These are phyloP conservation scores for Clonostachys rhizophaga DNA, from an alignment of 2,329 filamentous ascomycete genomes.

Conservation along the genomic window DNA sequence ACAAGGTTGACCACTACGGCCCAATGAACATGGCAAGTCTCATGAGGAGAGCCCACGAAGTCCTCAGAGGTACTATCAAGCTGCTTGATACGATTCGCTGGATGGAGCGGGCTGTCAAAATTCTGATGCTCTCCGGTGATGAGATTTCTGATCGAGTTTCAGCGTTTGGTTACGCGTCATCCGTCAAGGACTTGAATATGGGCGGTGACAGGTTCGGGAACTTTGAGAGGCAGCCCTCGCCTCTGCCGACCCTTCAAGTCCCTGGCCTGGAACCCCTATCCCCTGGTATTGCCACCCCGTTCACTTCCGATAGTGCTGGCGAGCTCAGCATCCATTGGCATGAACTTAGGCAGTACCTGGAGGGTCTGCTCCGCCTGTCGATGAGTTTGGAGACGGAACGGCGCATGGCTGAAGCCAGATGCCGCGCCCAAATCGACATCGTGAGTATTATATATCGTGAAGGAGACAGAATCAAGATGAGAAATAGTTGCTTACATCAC, in stretches of 20 bases:
- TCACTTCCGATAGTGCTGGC: conserved; percentile 6
- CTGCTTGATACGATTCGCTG: conserved; percentile 38
- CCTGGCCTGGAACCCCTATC: neutral
- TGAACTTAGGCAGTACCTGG: conserved; percentile 39
- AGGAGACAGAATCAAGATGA: neutral
- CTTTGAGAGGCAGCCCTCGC: conserved; percentile 12
- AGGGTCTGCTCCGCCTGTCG: conserved; percentile 34
- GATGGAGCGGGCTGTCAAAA: conserved; percentile 39
- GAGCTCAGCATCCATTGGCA: conserved; percentile 34
- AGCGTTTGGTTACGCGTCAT: conserved; percentile 6
- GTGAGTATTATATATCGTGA: conserved; percentile 14
- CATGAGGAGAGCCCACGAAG: conserved; percentile 41
- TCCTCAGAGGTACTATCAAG: conserved; percentile 37
- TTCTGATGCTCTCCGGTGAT: conserved; percentile 35
- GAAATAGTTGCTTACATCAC: conserved; percentile 1
- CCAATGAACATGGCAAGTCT: conserved; percentile 38
- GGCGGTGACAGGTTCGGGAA: conserved; percentile 13
- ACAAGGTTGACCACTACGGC: conserved; percentile 17
- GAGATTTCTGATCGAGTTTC: conserved; percentile 27
- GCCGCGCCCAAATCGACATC: conserved; percentile 40
- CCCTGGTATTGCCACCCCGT: neutral
- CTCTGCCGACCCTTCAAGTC: conserved; percentile 9
- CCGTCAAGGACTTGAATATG: conserved; percentile 6
- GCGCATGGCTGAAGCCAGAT: conserved; percentile 38
- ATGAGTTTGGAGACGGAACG: conserved; percentile 38